phyloP scores from a whole-genome alignment of 2,329 filamentous ascomycete genomes.

The Diaporthe helianthi region DNA sequence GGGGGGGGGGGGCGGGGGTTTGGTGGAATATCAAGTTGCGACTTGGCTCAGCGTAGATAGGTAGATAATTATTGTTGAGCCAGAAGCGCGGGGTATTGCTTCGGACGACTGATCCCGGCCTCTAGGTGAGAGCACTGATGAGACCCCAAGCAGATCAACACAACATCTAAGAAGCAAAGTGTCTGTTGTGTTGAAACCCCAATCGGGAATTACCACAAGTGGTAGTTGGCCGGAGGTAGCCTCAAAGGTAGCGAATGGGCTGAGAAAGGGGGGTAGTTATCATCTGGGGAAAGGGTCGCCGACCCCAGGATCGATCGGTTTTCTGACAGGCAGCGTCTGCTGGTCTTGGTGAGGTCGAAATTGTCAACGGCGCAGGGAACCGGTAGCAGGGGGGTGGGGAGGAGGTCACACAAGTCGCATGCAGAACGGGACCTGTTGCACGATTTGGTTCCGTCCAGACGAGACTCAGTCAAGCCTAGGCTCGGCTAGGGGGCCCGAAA shows the following conservation, averaged over 20 bases:
- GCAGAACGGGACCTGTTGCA: slow-evolving; percentile 11
- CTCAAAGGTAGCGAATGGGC: slow-evolving; percentile 12
- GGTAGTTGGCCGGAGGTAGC: slow-evolving; percentile 16
- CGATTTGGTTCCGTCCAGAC: slow-evolving; percentile 15
- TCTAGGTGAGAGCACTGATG: slow-evolving; percentile 2
- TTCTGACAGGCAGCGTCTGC: neutral
- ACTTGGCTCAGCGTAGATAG: neutral
- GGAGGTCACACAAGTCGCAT: slow-evolving; percentile 18
- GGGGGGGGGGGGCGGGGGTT: no score
- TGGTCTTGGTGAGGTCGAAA: neutral
- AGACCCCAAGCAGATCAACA: neutral
- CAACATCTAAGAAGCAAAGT: slow-evolving; percentile 4
- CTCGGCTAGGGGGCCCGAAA: slow-evolving; percentile 25
- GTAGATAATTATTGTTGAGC: neutral
- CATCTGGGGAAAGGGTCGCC: slow-evolving; percentile 21
- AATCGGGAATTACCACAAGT: slow-evolving; percentile 33
- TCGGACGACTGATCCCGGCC: neutral
- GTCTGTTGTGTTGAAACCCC: slow-evolving; percentile 7
- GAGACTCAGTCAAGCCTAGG: slow-evolving; percentile 29
- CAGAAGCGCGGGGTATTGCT: neutral
- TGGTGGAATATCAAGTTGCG: slow-evolving; percentile 15
- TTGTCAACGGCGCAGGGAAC: neutral
- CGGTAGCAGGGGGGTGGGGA: neutral
- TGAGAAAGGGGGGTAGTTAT: slow-evolving; percentile 2
- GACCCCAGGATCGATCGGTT: slow-evolving; percentile 20